phyloP scores from a whole-genome alignment of 2,329 filamentous ascomycete species.

The Scedosporium apiospermum region DNA sequence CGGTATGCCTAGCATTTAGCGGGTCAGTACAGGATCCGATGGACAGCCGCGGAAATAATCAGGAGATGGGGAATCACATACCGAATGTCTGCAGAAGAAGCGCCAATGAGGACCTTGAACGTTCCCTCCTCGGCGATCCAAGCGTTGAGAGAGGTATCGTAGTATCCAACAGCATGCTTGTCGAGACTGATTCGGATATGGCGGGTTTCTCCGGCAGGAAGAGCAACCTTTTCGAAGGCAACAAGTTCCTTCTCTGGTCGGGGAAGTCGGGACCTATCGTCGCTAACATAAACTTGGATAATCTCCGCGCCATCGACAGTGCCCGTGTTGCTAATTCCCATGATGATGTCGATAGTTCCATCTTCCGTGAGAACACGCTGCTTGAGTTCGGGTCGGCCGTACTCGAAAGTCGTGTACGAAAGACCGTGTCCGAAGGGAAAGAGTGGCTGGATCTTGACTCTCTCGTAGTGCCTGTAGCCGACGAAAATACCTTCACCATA shows the following conservation, averaged over 20 bases:
- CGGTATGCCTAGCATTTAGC: constrained; percentile 26
- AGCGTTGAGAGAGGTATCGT: constrained; percentile 44
- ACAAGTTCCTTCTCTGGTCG: constrained; percentile 62
- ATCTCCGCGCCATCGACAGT: constrained; percentile 48
- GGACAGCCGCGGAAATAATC: not conserved
- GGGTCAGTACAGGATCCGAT: not conserved
- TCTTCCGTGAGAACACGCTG: constrained; percentile 27
- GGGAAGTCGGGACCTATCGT: constrained; percentile 51
- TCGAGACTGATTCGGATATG: constrained; percentile 36
- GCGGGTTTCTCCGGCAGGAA: constrained; percentile 46
- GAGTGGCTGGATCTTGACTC: constrained; percentile 44
- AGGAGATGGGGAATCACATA: constrained; percentile 23
- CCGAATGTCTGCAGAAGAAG: constrained; percentile 55
- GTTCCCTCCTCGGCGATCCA: constrained; percentile 59
- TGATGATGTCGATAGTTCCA: constrained; percentile 31
- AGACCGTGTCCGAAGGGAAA: constrained; percentile 69
- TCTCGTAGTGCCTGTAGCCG: constrained; percentile 66
- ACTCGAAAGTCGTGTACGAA: constrained; percentile 61
- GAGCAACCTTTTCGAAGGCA: constrained; percentile 55
- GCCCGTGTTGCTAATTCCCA: constrained; percentile 47
- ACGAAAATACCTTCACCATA: constrained; percentile 68
- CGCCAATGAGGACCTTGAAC: constrained; percentile 52
- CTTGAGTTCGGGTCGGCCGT: constrained; percentile 46
- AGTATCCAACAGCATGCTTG: constrained; percentile 49
- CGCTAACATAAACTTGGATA: constrained; percentile 59